Conservation (phyloP, 371 early-diverging fungal species). For the Fennellomyces sp. region DNA sequence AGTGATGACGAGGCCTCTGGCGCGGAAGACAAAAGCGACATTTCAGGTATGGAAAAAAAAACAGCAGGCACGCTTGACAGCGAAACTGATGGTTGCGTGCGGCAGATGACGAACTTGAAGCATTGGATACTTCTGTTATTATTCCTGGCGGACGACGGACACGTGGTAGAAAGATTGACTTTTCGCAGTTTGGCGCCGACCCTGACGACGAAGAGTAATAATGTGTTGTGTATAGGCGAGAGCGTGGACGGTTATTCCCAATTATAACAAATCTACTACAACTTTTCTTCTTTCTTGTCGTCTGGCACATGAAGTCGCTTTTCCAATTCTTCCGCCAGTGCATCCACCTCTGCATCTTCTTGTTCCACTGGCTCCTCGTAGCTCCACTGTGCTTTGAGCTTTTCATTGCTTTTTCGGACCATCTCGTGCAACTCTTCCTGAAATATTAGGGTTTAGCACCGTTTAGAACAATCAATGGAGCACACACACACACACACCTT, state of each 20-base stretch:
- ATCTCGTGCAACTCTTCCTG: slow-evolving; percentile 42
- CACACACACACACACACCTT: slow-evolving; percentile 25
- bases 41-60: slow-evolving; percentile 24
- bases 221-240: not conserved
- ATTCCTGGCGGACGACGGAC: slow-evolving; percentile 70
- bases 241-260: not conserved
- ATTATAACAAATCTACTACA: too few relatives aligned
- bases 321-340: slow-evolving; percentile 34
- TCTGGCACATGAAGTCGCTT: slow-evolving; percentile 27
- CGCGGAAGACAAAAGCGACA: slow-evolving; percentile 31
- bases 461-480: slow-evolving; percentile 4
- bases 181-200: slow-evolving; percentile 67
- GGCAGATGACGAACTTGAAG: slow-evolving; percentile 62
- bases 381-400: slow-evolving; percentile 52
- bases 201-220: slow-evolving; percentile 43
- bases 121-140: slow-evolving; percentile 65
- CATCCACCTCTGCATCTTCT: slow-evolving; percentile 30
- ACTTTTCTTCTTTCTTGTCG: slow-evolving; percentile 6
- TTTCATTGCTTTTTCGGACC: slow-evolving; percentile 35
- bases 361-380: slow-evolving; percentile 25
- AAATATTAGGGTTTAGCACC: slow-evolving; percentile 1
- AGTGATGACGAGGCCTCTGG: slow-evolving; percentile 31
- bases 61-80: too few relatives aligned
- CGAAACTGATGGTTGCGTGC: too few relatives aligned
- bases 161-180: slow-evolving; percentile 74